Conservation (phyloP, 2,329 filamentous ascomycete genomes). For the Diaporthe longicolla region DNA sequence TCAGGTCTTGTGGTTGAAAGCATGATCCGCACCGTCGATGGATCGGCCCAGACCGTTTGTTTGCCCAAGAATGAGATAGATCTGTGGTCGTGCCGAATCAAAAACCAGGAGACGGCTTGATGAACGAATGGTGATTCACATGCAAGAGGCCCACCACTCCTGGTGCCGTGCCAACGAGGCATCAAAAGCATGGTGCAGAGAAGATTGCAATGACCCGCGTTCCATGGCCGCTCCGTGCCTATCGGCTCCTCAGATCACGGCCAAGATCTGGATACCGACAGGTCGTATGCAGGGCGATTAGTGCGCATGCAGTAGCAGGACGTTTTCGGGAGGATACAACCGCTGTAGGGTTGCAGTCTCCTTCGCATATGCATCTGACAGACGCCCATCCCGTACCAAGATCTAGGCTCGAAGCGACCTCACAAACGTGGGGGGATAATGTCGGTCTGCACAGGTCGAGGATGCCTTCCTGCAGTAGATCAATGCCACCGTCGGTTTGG, state of each 20-base stretch:
- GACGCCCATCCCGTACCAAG: slow-evolving; percentile 10
- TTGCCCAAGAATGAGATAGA: background rate
- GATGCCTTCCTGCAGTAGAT: background rate
- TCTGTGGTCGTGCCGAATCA: background rate
- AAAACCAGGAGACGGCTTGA: background rate
- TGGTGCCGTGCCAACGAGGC: slow-evolving; percentile 2
- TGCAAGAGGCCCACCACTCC: slow-evolving; percentile 11
- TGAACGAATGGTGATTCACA: background rate
- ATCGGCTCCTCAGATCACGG: background rate
- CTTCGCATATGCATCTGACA: slow-evolving; percentile 21
- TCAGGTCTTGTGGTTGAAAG: too few species aligned
- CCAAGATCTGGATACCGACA: slow-evolving; percentile 4
- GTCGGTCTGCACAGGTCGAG: background rate
- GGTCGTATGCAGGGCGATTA: background rate
- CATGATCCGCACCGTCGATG: background rate
- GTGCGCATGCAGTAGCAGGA: background rate
- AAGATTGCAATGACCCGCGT: background rate
- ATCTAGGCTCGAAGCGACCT: background rate
- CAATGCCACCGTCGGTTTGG: background rate
- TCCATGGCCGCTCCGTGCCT: background rate
- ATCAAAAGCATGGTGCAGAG: slow-evolving; percentile 9
- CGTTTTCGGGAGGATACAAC: background rate
- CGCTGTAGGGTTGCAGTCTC: background rate
- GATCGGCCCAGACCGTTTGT: background rate
- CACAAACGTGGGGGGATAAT: slow-evolving; percentile 9